These are phyloP conservation scores for Rhodotorula taiwanensis DNA, from an alignment of 768 basidiomycete species.

Conservation along the genomic window DNA sequence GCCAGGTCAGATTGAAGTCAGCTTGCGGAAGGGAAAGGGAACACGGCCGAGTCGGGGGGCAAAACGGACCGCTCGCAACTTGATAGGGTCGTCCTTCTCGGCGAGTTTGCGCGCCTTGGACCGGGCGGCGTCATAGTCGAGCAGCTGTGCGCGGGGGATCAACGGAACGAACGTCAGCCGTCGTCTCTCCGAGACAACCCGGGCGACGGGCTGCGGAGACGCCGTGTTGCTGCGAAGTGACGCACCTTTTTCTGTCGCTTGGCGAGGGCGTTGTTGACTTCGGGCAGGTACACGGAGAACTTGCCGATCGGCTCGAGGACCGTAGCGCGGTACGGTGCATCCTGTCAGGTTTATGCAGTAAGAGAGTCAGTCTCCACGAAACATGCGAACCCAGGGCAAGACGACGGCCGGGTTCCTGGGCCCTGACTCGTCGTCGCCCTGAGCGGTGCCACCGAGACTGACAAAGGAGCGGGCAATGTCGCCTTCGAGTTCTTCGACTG, in stretches of 20 bases:
- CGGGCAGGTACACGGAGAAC: conserved; percentile 90
- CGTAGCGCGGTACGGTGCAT: conserved; percentile 86
- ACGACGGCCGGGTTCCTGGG: too few relatives aligned
- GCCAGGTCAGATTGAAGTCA: conserved; percentile 13
- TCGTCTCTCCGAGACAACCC: too few relatives aligned
- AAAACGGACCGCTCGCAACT: conserved; percentile 65
- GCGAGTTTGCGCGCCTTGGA: conserved; percentile 80
- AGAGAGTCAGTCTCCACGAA: too few relatives aligned
- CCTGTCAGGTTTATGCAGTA: too few relatives aligned
- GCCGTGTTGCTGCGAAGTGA: too few relatives aligned
- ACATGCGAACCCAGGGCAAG: too few relatives aligned
- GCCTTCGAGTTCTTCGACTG: conserved; percentile 85
- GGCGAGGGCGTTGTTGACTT: conserved; percentile 83
- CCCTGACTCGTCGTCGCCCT: too few relatives aligned
- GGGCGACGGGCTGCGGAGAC: too few relatives aligned
- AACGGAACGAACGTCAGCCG: background rate
- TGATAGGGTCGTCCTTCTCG: conserved; percentile 90
- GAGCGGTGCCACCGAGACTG: conserved; percentile 45
- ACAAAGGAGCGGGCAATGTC: conserved; percentile 79
- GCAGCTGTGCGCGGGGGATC: conserved; percentile 53
- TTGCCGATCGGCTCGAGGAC: conserved; percentile 93
- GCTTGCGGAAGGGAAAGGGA: too few relatives aligned
- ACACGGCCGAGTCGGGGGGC: too few relatives aligned
- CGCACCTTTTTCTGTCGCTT: conserved; percentile 94
- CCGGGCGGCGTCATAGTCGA: conserved; percentile 90